Evolutionary conservation across 495 filamentous ascomycete genomes (phyloP).

Genomic region (Podospora tetraspora): DNA sequence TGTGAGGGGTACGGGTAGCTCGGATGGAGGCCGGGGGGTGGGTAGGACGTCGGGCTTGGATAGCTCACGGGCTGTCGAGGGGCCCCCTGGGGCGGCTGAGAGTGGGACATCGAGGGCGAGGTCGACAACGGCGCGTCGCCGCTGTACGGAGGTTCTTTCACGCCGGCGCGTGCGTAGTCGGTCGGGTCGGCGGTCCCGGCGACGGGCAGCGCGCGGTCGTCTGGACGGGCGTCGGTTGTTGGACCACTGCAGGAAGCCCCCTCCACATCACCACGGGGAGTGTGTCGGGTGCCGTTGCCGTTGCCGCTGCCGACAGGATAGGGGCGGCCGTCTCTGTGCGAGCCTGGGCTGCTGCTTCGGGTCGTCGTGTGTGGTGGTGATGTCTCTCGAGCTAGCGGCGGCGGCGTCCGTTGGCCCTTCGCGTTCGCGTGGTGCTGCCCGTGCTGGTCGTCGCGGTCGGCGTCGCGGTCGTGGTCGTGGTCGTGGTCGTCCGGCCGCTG

Average conservation of each 20-base stretch:
- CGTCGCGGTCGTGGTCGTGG: neutral
- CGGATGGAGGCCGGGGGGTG: conserved; percentile 44
- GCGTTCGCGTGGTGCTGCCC: conserved; percentile 8
- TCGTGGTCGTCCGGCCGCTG: neutral
- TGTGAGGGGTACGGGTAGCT: conserved; percentile 51
- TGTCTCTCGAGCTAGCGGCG: conserved; percentile 1
- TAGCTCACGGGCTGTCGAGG: conserved; percentile 49
- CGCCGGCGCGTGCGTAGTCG: conserved; percentile 9
- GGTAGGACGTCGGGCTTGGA: conserved; percentile 51
- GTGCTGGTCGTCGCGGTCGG: neutral
- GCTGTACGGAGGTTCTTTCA: conserved; percentile 25
- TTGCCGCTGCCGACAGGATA: conserved; percentile 14
- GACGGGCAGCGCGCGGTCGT: conserved; percentile 17
- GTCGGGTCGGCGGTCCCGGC: conserved; percentile 6
- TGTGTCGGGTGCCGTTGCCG: conserved; percentile 14
- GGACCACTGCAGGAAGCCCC: conserved; percentile 16
- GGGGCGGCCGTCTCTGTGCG: conserved; percentile 4
- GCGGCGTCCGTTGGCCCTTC: neutral
- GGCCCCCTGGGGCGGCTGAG: conserved; percentile 39
- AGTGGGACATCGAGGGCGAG: conserved; percentile 44
- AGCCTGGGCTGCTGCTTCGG: conserved; percentile 3
- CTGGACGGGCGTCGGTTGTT: conserved; percentile 13
- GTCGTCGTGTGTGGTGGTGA: conserved; percentile 4
- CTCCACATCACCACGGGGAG: conserved; percentile 18
- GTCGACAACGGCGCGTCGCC: conserved; percentile 20